These are phyloP conservation scores for Elaeagnus macrophylla DNA, from an alignment of 306 rosid genomes.

Conservation along the genomic window DNA sequence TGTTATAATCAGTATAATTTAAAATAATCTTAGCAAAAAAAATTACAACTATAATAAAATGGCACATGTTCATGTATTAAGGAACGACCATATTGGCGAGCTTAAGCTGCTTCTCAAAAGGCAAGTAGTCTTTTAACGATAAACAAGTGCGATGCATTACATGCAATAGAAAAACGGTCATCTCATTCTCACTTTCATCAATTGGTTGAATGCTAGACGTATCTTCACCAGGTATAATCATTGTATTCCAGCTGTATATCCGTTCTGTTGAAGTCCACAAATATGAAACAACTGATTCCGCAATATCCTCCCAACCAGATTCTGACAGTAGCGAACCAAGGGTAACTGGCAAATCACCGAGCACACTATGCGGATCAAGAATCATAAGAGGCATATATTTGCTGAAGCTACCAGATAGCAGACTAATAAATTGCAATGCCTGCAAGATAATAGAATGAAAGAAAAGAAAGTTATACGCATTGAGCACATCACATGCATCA, in stretches of 20 bases:
- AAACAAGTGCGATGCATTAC: constrained; percentile 56
- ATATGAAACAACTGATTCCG: constrained; percentile 42
- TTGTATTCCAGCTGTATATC: constrained; percentile 38
- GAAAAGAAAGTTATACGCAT: neutral
- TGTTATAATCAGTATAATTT: too few relatives aligned
- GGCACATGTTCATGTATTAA: constrained; percentile 8
- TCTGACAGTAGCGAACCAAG: constrained; percentile 59
- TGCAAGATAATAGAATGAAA: constrained; percentile 22
- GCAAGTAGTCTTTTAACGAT: constrained; percentile 51
- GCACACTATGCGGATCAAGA: constrained; percentile 47
- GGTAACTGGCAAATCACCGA: constrained; percentile 70
- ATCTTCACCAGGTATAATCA: constrained; percentile 21
- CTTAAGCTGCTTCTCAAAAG: constrained; percentile 71
- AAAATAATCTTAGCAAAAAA: too few relatives aligned
- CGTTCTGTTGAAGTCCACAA: constrained; percentile 64
- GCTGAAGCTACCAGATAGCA: constrained; percentile 69
- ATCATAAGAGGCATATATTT: constrained; percentile 79
- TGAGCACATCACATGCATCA: neutral
- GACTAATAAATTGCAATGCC: constrained; percentile 66
- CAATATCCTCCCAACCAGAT: constrained; percentile 43
- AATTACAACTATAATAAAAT: too few relatives aligned
- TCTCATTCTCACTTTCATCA: constrained; percentile 59
- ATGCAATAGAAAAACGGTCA: constrained; percentile 36
- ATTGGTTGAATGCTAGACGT: constrained; percentile 38
- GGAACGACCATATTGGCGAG: constrained; percentile 51